These are phyloP conservation scores for Theileria annulata DNA, from an alignment of 169 alveolate species.

Conservation along the genomic window DNA sequence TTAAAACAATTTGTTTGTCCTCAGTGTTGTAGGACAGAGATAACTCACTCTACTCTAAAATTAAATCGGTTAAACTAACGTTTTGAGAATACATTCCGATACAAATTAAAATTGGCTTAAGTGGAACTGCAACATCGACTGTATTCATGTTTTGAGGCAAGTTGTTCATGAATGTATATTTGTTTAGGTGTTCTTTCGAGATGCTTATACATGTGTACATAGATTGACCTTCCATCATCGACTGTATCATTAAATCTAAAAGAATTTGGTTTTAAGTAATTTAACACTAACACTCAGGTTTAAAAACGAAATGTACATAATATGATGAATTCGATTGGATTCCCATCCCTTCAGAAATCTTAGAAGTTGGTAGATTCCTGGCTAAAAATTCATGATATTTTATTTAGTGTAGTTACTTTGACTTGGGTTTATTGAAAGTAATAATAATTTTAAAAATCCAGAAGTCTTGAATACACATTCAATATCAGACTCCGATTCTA, in stretches of 20 bases:
- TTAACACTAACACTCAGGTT: slow-evolving; percentile 37
- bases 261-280: not conserved
- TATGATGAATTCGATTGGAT: slow-evolving; percentile 42
- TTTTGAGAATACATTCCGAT: slow-evolving; percentile 55
- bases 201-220: slow-evolving; percentile 66
- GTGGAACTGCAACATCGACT: slow-evolving; percentile 56
- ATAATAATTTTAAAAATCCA: slow-evolving; percentile 46
- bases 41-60: slow-evolving; percentile 36
- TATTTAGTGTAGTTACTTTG: slow-evolving; percentile 22
- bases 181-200: slow-evolving; percentile 33
- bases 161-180: slow-evolving; percentile 39
- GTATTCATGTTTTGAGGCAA: slow-evolving; percentile 10
- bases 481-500: slow-evolving; percentile 18
- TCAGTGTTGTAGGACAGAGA: slow-evolving; percentile 42
- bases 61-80: slow-evolving; percentile 12
- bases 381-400: slow-evolving; percentile 13
- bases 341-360: slow-evolving; percentile 5
- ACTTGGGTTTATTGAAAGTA: slow-evolving; percentile 55
- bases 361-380: slow-evolving; percentile 14
- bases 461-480: slow-evolving; percentile 58
- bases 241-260: slow-evolving; percentile 57
- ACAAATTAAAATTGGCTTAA: slow-evolving; percentile 50
- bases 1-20: slow-evolving; percentile 53
- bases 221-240: slow-evolving; percentile 70
- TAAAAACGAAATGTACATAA: slow-evolving; percentile 58